phyloP scores from a whole-genome alignment of 192 early-diverging fungal genomes.

The Podila epicladia region DNA sequence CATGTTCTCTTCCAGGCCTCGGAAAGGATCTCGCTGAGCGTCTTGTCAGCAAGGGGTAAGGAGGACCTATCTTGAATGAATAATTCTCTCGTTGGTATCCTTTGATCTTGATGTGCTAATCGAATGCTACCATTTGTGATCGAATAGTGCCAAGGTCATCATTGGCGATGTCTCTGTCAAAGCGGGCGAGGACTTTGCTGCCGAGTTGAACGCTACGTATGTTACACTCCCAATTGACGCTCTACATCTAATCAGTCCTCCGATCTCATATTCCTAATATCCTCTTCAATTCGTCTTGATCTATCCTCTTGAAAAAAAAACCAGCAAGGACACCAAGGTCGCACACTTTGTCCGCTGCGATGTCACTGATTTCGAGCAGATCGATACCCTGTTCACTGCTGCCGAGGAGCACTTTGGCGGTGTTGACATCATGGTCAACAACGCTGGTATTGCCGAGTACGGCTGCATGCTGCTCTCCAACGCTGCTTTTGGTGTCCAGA shows the following conservation, averaged over 20 bases:
- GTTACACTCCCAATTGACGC: background rate
- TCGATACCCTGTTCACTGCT: conserved; percentile 42
- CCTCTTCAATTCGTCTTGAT: background rate
- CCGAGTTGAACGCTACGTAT: conserved; percentile 31
- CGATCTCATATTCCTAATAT: background rate
- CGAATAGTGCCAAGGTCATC: conserved; percentile 65
- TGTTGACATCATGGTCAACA: conserved; percentile 68
- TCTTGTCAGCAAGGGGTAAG: conserved; percentile 58
- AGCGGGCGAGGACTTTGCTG: conserved; percentile 28
- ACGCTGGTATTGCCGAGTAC: conserved; percentile 63
- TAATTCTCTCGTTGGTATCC: no score
- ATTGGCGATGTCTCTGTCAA: conserved; percentile 64
- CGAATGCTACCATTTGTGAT: no score
- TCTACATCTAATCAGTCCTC: background rate
- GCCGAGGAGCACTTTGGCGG: conserved; percentile 62
- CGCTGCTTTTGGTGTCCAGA: no score
- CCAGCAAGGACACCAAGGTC: conserved; percentile 29
- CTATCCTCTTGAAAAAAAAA: background rate
- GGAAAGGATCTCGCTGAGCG: conserved; percentile 67
- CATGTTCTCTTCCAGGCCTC: conserved; percentile 51
- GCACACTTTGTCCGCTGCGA: conserved; percentile 63
- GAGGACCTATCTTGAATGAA: no score
- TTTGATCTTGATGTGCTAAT: no score
- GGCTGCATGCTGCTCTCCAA: no score
- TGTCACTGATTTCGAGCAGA: conserved; percentile 49